Evolutionary conservation across 257 asterid genomes (phyloP).

Genomic region (Nicotiana otophora): DNA sequence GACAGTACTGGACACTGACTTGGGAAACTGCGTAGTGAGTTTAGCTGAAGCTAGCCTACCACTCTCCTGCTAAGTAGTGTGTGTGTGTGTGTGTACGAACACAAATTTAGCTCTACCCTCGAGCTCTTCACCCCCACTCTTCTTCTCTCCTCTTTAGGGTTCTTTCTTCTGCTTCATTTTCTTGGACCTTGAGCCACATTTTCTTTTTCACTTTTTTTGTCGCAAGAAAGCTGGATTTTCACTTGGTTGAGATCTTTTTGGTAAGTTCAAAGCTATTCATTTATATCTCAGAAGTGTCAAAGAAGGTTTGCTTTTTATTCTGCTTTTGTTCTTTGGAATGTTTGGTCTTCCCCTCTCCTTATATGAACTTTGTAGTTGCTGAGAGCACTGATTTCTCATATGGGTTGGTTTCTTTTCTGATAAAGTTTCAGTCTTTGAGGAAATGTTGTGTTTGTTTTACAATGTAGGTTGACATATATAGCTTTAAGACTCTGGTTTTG

Average conservation of each 20-base stretch:
- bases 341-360: background rate
- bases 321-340: background rate
- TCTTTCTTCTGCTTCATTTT: background rate
- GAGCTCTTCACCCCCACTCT: background rate
- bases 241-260: slow-evolving; percentile 4
- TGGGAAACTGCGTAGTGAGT: slow-evolving; percentile 4
- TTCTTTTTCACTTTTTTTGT: background rate
- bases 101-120: background rate
- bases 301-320: background rate
- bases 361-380: background rate
- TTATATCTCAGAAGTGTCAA: background rate
- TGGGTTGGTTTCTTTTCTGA: background rate
- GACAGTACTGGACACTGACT: background rate
- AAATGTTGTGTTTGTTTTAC: background rate
- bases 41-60: background rate
- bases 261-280: background rate
- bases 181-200: slow-evolving; percentile 2
- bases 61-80: background rate
- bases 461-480: background rate
- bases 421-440: background rate
- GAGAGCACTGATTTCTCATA: background rate
- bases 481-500: background rate
- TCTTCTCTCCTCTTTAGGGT: background rate
- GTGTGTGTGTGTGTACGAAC: background rate
- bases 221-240: background rate